Conservation (phyloP, 1,284 basidiomycete genomes). For the Melampsora larici-populina region DNA sequence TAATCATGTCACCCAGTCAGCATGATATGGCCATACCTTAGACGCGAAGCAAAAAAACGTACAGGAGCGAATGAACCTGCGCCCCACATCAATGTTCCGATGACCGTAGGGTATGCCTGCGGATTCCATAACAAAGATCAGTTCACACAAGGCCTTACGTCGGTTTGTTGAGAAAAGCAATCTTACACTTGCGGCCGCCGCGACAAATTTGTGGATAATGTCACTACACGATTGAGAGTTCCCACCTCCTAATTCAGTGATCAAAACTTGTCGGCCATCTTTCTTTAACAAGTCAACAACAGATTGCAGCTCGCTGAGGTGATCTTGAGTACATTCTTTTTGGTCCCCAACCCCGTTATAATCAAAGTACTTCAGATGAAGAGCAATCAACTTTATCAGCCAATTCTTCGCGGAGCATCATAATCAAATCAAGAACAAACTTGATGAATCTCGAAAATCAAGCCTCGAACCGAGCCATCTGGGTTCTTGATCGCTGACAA, state of each 20-base stretch:
- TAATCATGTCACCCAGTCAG: too few relatives aligned
- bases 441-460: conserved; percentile 25
- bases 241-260: conserved; percentile 27
- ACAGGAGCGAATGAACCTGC: conserved; percentile 17
- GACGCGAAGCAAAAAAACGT: neutral
- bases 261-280: conserved; percentile 13
- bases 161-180: too few relatives aligned
- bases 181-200: conserved; percentile 5
- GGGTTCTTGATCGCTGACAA: conserved; percentile 27
- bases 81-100: conserved; percentile 18
- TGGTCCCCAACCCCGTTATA: neutral
- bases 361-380: conserved; percentile 21
- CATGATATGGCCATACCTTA: too few relatives aligned
- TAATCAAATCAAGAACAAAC: neutral
- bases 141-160: too few relatives aligned
- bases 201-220: conserved; percentile 12
- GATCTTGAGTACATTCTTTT: conserved; percentile 5
- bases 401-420: neutral
- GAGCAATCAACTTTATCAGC: too few relatives aligned
- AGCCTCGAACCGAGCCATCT: conserved; percentile 3
- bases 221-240: conserved; percentile 9
- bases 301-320: neutral
- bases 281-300: conserved; percentile 8
- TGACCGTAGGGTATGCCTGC: conserved; percentile 6
- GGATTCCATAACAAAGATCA: neutral